phyloP scores from a whole-genome alignment of 306 rosid species.

The Cercis canadensis region DNA sequence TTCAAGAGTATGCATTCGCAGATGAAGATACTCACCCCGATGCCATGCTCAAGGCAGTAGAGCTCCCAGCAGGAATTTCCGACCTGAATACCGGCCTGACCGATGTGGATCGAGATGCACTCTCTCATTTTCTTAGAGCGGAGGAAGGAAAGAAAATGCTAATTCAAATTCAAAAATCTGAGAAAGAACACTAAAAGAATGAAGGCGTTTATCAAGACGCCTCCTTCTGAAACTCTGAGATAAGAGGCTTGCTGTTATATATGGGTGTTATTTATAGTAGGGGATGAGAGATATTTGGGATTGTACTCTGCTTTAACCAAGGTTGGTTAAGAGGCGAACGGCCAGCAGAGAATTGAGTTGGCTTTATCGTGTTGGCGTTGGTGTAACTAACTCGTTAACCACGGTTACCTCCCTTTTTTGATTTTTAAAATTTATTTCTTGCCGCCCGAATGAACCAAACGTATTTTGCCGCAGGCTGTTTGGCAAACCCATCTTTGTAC shows the following conservation, averaged over 20 bases:
- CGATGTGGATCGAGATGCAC: slow-evolving; percentile 93
- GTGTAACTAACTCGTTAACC: slow-evolving; percentile 43
- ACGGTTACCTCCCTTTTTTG: slow-evolving; percentile 32
- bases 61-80: slow-evolving; percentile 99
- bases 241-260: neutral
- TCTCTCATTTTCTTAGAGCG: slow-evolving; percentile 67
- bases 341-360: slow-evolving; percentile 33
- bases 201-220: slow-evolving; percentile 94
- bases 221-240: slow-evolving; percentile 39
- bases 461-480: neutral
- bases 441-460: slow-evolving; percentile 44
- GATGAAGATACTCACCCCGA: slow-evolving; percentile 51
- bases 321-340: slow-evolving; percentile 34
- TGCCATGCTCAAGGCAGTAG: slow-evolving; percentile 93
- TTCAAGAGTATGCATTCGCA: neutral
- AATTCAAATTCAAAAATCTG: neutral
- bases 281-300: neutral
- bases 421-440: slow-evolving; percentile 30
- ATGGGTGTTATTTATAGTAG: slow-evolving; percentile 35
- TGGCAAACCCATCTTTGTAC: too few relatives aligned
- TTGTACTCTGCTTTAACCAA: slow-evolving; percentile 27
- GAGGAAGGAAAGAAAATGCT: neutral
- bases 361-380: slow-evolving; percentile 18
- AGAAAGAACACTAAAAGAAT: neutral
- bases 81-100: slow-evolving; percentile 98